Conservation (phyloP, 306 rosid species). For the Prunus mume region DNA sequence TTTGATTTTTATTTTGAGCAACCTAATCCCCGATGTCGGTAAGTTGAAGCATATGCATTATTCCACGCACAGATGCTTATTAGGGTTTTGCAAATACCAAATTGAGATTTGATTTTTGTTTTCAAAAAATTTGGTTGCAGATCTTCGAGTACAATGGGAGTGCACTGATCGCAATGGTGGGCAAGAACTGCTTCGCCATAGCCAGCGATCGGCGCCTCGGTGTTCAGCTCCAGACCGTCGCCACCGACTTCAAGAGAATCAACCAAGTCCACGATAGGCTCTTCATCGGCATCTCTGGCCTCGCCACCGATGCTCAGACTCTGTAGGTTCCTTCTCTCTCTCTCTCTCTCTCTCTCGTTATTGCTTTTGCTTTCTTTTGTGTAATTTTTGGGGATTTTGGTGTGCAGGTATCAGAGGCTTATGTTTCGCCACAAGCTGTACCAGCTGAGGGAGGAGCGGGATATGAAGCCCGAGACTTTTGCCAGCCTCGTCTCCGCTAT, state of each 20-base stretch:
- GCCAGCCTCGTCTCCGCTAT: slow-evolving; percentile 82
- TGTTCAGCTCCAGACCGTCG: slow-evolving; percentile 94
- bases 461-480: slow-evolving; percentile 92
- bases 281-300: slow-evolving; percentile 88
- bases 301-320: slow-evolving; percentile 94
- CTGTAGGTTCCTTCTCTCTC: slow-evolving; percentile 34
- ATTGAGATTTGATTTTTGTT: neutral
- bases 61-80: neutral
- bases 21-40: slow-evolving; percentile 31
- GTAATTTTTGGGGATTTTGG: neutral
- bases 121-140: slow-evolving; percentile 22
- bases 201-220: slow-evolving; percentile 97
- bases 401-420: slow-evolving; percentile 66
- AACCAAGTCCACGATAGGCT: slow-evolving; percentile 68
- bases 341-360: neutral
- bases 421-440: slow-evolving; percentile 83
- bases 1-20: neutral
- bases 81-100: neutral
- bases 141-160: slow-evolving; percentile 97
- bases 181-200: slow-evolving; percentile 95
- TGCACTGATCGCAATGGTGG: slow-evolving; percentile 94
- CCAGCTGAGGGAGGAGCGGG: slow-evolving; percentile 89
- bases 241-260: slow-evolving; percentile 92
- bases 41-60: neutral
- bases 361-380: neutral